A percentile compares a stretch with the other conserved stretches of the same genome.
Evolutionary conservation across 1,284 basidiomycete genomes (phyloP).

Genomic region (Neolentinus lepideus): DNA sequence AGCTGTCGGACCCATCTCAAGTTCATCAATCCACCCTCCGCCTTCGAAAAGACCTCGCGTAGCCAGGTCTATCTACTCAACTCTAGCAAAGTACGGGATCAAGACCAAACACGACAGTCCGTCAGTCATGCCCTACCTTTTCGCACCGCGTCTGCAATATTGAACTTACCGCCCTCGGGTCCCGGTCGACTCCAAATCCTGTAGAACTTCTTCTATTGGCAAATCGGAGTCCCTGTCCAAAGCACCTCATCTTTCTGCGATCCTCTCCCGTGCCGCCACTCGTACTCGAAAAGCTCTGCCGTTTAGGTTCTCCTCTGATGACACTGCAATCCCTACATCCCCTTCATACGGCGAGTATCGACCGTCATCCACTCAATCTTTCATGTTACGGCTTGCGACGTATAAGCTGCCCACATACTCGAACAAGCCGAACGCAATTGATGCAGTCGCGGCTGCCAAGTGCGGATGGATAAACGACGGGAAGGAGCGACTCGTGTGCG

Average conservation of each 20-base stretch:
- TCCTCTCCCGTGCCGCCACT: slow-evolving; percentile 53
- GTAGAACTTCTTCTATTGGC: slow-evolving; percentile 12
- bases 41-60: slow-evolving; percentile 46
- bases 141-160: no score
- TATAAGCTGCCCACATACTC: slow-evolving; percentile 73
- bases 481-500: slow-evolving; percentile 67
- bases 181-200: slow-evolving; percentile 8
- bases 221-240: slow-evolving; percentile 33
- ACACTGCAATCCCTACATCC: slow-evolving; percentile 17
- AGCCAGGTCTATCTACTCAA: slow-evolving; percentile 60
- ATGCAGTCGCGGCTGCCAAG: slow-evolving; percentile 70
- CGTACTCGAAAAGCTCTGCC: slow-evolving; percentile 46
- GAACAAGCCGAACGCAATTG: slow-evolving; percentile 64
- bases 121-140: slow-evolving; percentile 25
- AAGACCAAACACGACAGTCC: slow-evolving; percentile 37
- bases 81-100: slow-evolving; percentile 68
- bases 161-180: no score
- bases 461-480: slow-evolving; percentile 77
- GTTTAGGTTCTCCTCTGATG: slow-evolving; percentile 25
- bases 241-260: slow-evolving; percentile 62
- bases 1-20: slow-evolving; percentile 32
- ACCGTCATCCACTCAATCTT: slow-evolving; percentile 66
- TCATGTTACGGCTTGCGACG: slow-evolving; percentile 64
- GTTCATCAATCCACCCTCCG: slow-evolving; percentile 27
- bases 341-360: slow-evolving; percentile 54